These are phyloP conservation scores for Cladosporium sp. DNA, from an alignment of 2,329 filamentous ascomycete species.

Conservation along the genomic window DNA sequence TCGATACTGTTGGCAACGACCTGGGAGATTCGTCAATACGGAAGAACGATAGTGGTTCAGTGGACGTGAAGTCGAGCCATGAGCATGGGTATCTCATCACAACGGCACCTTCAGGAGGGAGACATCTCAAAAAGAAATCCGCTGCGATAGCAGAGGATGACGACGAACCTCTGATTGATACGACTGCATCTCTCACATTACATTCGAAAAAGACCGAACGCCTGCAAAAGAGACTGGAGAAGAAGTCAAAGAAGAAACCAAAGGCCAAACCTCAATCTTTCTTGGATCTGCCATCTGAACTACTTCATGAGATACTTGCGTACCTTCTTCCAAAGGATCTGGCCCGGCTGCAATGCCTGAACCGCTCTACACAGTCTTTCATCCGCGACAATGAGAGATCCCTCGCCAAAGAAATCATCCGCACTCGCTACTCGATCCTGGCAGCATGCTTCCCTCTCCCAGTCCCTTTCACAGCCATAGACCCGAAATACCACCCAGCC, in stretches of 20 bases:
- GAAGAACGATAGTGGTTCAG: too few species aligned
- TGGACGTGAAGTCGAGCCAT: too few species aligned
- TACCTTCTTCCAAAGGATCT: slow-evolving; percentile 50
- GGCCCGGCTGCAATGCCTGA: slow-evolving; percentile 43
- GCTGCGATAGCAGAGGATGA: slow-evolving; percentile 22
- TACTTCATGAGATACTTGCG: slow-evolving; percentile 47
- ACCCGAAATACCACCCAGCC: slow-evolving; percentile 31
- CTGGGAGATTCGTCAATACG: too few species aligned
- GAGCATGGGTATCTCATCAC: too few species aligned
- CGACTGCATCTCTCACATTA: slow-evolving; percentile 46
- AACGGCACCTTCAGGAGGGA: neutral
- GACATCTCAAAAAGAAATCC: neutral
- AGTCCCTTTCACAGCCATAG: slow-evolving; percentile 39
- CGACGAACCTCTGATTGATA: slow-evolving; percentile 46
- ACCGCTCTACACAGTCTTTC: slow-evolving; percentile 40
- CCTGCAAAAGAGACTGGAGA: slow-evolving; percentile 41
- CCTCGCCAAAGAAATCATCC: slow-evolving; percentile 44
- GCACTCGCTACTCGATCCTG: slow-evolving; percentile 48
- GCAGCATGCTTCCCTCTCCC: slow-evolving; percentile 51
- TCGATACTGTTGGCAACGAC: too few species aligned
- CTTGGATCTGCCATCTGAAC: slow-evolving; percentile 50
- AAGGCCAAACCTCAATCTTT: slow-evolving; percentile 34
- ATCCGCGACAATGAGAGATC: slow-evolving; percentile 41
- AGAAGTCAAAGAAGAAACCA: slow-evolving; percentile 33
- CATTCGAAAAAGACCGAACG: slow-evolving; percentile 53